phyloP scores from a whole-genome alignment of 2,329 filamentous ascomycete species.

The Xylariomycetidae sp. region DNA sequence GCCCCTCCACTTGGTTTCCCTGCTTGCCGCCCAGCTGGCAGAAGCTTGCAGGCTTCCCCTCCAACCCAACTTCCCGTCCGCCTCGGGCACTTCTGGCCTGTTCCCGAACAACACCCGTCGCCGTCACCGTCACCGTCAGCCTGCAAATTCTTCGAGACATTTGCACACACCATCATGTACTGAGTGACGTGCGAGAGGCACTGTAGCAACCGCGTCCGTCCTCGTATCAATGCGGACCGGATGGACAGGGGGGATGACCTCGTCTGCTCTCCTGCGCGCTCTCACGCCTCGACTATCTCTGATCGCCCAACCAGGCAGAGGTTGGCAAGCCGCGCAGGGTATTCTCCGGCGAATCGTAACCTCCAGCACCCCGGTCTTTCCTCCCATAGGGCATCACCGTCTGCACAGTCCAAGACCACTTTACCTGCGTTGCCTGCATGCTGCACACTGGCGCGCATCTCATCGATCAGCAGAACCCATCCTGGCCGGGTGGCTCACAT shows the following conservation, averaged over 20 bases:
- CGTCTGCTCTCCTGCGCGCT: conserved; percentile 10
- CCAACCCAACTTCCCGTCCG: too few species aligned
- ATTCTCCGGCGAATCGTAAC: conserved; percentile 30
- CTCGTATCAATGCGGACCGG: conserved; percentile 7
- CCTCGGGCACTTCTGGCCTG: too few species aligned
- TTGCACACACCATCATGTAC: not conserved
- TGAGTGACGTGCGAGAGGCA: too few species aligned
- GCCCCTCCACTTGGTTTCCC: too few species aligned
- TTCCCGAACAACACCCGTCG: too few species aligned
- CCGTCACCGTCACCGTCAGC: too few species aligned
- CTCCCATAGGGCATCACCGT: conserved; percentile 35
- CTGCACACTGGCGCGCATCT: too few species aligned
- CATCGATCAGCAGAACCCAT: too few species aligned
- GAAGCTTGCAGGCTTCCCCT: too few species aligned
- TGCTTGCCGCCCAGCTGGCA: too few species aligned
- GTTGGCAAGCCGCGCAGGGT: conserved; percentile 17
- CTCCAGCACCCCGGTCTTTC: conserved; percentile 21
- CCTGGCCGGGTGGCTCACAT: too few species aligned
- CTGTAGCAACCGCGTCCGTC: conserved; percentile 4
- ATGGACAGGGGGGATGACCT: conserved; percentile 13
- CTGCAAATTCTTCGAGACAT: conserved; percentile 2
- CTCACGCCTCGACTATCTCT: conserved; percentile 14
- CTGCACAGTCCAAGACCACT: conserved; percentile 24
- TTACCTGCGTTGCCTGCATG: not conserved
- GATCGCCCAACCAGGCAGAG: conserved; percentile 21